phyloP scores from a whole-genome alignment of 306 rosid genomes.

The Oemleria cerasiformis region DNA sequence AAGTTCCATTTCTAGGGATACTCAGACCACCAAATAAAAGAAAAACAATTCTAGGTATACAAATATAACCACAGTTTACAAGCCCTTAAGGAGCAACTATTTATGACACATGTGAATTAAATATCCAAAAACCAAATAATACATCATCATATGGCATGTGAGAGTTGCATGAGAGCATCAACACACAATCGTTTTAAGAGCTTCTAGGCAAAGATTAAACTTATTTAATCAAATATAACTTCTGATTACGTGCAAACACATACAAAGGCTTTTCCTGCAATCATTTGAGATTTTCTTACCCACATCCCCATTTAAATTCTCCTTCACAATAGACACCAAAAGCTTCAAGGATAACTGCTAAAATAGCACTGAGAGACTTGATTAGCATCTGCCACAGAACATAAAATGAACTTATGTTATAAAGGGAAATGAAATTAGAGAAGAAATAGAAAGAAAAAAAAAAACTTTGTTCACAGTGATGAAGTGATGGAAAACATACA shows the following conservation, averaged over 20 bases:
- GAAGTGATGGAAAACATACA: slow-evolving; percentile 59
- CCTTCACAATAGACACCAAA: slow-evolving; percentile 91
- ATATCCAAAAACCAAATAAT: background rate
- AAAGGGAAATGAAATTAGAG: slow-evolving; percentile 14
- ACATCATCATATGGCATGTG: background rate
- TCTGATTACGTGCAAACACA: background rate
- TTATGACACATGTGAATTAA: background rate
- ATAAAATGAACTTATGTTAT: slow-evolving; percentile 22
- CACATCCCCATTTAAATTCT: slow-evolving; percentile 83
- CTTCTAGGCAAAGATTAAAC: background rate
- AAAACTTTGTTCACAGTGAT: background rate
- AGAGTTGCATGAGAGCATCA: background rate
- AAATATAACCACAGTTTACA: background rate
- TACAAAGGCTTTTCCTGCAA: slow-evolving; percentile 10
- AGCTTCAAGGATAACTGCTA: slow-evolving; percentile 90
- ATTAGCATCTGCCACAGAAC: slow-evolving; percentile 76
- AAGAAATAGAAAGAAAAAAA: background rate
- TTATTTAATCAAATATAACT: background rate
- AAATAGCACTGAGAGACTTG: slow-evolving; percentile 73
- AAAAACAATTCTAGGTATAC: background rate
- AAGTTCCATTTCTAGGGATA: background rate
- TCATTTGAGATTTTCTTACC: slow-evolving; percentile 53
- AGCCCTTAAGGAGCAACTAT: background rate
- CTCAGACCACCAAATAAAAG: background rate
- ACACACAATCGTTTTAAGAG: background rate